These are phyloP conservation scores for Durio zibethinus DNA, from an alignment of 345 rosid species.

Conservation along the genomic window DNA sequence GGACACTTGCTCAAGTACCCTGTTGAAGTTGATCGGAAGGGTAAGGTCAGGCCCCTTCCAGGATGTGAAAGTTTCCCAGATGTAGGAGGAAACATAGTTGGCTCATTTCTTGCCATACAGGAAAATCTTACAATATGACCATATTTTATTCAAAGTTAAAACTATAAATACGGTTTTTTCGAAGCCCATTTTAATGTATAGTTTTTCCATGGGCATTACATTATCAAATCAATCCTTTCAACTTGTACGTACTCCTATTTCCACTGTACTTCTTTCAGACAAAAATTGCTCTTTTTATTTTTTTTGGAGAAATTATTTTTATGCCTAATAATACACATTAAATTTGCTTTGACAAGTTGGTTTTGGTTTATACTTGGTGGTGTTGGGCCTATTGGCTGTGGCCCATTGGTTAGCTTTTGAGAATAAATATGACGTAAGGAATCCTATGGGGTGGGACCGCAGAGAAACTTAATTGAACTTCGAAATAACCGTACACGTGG, in stretches of 20 bases:
- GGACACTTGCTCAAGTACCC: slow-evolving; percentile 90
- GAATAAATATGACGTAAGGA: neutral
- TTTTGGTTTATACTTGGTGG: neutral
- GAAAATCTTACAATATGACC: slow-evolving; percentile 76
- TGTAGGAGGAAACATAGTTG: slow-evolving; percentile 74
- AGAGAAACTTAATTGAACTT: neutral
- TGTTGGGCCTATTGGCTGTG: neutral
- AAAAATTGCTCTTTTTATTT: neutral
- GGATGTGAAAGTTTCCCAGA: slow-evolving; percentile 78
- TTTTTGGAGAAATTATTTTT: too few relatives aligned
- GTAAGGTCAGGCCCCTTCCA: slow-evolving; percentile 73
- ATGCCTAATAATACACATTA: too few relatives aligned
- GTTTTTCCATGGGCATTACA: neutral
- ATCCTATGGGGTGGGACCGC: slow-evolving; percentile 1
- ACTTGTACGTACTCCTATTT: neutral
- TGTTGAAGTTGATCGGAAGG: slow-evolving; percentile 68
- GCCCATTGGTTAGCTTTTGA: neutral
- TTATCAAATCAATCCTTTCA: neutral
- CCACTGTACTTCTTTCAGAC: neutral
- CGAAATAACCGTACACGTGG: slow-evolving; percentile 20
- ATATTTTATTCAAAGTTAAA: too few relatives aligned
- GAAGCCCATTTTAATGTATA: neutral
- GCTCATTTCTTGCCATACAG: slow-evolving; percentile 75
- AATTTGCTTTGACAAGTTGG: neutral
- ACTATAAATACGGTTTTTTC: neutral